Evolutionary conservation across 2,329 filamentous ascomycete species (phyloP).

Genomic region (Septoria linicola): DNA sequence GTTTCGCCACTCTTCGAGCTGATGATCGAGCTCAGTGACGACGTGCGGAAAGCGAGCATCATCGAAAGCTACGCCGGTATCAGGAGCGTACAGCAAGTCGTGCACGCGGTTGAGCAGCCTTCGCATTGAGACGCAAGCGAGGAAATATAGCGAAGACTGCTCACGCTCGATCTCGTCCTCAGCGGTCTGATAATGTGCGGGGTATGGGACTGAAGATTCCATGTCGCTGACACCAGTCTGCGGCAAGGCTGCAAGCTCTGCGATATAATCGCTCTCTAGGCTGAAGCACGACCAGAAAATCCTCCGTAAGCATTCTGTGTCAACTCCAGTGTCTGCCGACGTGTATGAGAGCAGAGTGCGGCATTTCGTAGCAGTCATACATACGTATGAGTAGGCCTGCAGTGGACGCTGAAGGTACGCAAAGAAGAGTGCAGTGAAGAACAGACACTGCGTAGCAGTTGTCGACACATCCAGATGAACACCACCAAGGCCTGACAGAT

Average conservation of each 20-base stretch:
- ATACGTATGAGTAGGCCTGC: slow-evolving; percentile 19
- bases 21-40: slow-evolving; percentile 19
- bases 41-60: slow-evolving; percentile 21
- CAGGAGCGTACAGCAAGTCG: slow-evolving; percentile 18
- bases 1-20: slow-evolving; percentile 19
- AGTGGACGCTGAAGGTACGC: slow-evolving; percentile 19
- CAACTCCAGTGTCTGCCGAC: slow-evolving; percentile 18
- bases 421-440: slow-evolving; percentile 22
- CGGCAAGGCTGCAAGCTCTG: slow-evolving; percentile 16
- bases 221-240: slow-evolving; percentile 19
- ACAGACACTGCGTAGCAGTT: slow-evolving; percentile 17
- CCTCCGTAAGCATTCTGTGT: slow-evolving; percentile 17
- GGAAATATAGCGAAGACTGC: slow-evolving; percentile 17
- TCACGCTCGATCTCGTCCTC: slow-evolving; percentile 14
- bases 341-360: slow-evolving; percentile 18
- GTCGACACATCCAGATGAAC: slow-evolving; percentile 17
- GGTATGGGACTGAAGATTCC: slow-evolving; percentile 16
- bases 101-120: slow-evolving; percentile 20
- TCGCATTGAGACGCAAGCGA: slow-evolving; percentile 22
- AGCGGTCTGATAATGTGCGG: slow-evolving; percentile 12
- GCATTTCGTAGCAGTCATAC: slow-evolving; percentile 18
- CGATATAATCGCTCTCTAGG: slow-evolving; percentile 20
- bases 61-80: slow-evolving; percentile 19
- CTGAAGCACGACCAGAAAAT: slow-evolving; percentile 22
- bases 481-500: slow-evolving; percentile 8